Percentiles rank a stretch among this genome's conserved stretches.
Conservation (phyloP, 169 alveolate genomes). For the Eimeria tenella region DNA sequence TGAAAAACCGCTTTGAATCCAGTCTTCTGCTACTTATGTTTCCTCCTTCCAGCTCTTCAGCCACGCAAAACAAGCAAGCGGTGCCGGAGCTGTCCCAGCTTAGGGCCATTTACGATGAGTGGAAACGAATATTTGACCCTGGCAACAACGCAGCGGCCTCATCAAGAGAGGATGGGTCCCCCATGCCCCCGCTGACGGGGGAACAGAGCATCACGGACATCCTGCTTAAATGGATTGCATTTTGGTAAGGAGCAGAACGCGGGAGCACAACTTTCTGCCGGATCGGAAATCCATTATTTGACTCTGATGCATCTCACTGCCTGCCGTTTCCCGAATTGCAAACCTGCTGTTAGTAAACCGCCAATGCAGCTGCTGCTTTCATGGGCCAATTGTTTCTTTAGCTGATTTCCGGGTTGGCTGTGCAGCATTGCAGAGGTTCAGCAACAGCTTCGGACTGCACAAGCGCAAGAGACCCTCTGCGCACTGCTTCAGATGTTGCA, state of each 20-base stretch:
- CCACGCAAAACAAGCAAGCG: background rate
- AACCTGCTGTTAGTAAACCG: background rate
- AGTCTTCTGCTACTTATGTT: slow-evolving; percentile 37
- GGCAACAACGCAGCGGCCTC: background rate
- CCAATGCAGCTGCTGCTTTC: background rate
- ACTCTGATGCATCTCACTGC: too few species aligned
- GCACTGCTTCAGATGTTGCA: slow-evolving; percentile 68
- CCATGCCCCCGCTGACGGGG: slow-evolving; percentile 16
- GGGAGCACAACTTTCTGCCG: too few species aligned
- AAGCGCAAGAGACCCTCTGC: slow-evolving; percentile 40
- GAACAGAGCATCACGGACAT: slow-evolving; percentile 64
- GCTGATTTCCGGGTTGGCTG: background rate
- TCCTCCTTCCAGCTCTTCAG: slow-evolving; percentile 36
- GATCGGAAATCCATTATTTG: too few species aligned
- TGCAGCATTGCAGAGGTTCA: slow-evolving; percentile 71
- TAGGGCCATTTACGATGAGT: slow-evolving; percentile 12
- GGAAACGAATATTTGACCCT: slow-evolving; percentile 47
- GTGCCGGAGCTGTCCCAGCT: slow-evolving; percentile 55
- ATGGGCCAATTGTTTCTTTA: background rate
- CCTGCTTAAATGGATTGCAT: slow-evolving; percentile 55
- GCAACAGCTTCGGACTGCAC: slow-evolving; percentile 57
- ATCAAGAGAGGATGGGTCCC: background rate
- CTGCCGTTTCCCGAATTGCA: background rate
- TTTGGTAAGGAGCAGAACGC: slow-evolving; percentile 31
- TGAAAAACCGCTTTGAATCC: slow-evolving; percentile 39